A percentile compares a stretch with the other conserved stretches of the same genome.
phyloP scores from a whole-genome alignment of 225 moss, liverwort and hornwort species.

The Anthoceros angustus region DNA sequence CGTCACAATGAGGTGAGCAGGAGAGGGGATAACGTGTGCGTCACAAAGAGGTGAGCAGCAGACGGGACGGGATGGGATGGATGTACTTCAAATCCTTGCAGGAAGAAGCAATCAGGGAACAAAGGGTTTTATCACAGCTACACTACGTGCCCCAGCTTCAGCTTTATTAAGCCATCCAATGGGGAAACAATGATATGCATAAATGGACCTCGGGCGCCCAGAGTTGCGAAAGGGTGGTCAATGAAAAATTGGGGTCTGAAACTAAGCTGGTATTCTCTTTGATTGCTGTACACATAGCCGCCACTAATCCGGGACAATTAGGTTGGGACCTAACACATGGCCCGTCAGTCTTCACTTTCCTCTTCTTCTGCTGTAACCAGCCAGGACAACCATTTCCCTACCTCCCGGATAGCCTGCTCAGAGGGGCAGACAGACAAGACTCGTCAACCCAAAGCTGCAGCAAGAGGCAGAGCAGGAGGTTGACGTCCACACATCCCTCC shows the following conservation, averaged over 20 bases:
- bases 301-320: constrained; percentile 31
- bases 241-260: neutral
- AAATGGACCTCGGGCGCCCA: neutral
- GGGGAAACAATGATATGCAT: neutral
- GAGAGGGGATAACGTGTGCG: too few species aligned
- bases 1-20: too few species aligned
- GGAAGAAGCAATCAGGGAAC: too few species aligned
- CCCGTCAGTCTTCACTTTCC: constrained; percentile 44
- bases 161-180: neutral
- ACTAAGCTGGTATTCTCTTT: constrained; percentile 41
- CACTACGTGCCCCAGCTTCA: neutral
- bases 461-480: neutral
- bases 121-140: too few species aligned
- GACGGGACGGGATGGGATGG: too few species aligned
- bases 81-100: too few species aligned
- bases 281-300: constrained; percentile 99
- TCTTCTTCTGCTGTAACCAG: constrained; percentile 65
- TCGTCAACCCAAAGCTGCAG: neutral
- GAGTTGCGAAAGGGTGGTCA: neutral
- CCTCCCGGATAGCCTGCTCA: constrained; percentile 71
- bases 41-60: too few species aligned
- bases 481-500: too few species aligned
- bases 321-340: constrained; percentile 11
- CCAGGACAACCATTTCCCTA: constrained; percentile 54
- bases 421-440: neutral